Base-by-base conservation (phyloP, 2,329 filamentous ascomycete species). In the Aspergillus tubingensis region DNA sequence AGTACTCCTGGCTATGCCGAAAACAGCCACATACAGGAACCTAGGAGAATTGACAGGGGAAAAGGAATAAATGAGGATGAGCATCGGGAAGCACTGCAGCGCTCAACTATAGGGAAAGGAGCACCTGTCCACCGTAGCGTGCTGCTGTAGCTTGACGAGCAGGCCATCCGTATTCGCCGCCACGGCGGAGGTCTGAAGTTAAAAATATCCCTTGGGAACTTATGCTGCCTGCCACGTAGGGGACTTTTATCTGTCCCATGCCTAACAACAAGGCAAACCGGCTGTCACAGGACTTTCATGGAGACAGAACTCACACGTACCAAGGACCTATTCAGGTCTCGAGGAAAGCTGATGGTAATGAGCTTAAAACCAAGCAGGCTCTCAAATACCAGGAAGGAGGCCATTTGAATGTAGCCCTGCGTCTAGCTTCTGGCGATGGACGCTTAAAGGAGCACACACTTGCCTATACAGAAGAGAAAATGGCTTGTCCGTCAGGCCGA, bases 1-100 rank as follows among this genome's bases (percentile, higher is more conserved):
- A 63, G 64, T 68, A 68, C 69, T 69, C 72, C 70, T 68, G 66
- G 68, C 67, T 69, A 73, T 74, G 72, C 69, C 65, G 63, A 65
- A 70, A 63, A 61, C 60, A 65, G 60, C 56, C 60, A 60, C 54
- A 62, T 59, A 61, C 59, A 62, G 51, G 49, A 59, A 59, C 57
- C 19, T 55, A 49, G 59, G 56, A 55, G 54, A 55, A 58, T 54
- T 38, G 60, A 59, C 32, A 56, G 60, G 44, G 56, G 49, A 59
- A 57, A 61, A 15, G 60, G 48, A 23, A 48, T 58, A 57, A 53
- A 55, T 54, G 47, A 61, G 36, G 25, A 55, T 49, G 58, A 39
- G 50, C 50, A 57, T 60, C 52, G 13, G 36, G 30, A 50, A 53
- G 19, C 49, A 36, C 49, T 51, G 48, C 38, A 60, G 25, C 54